Conservation (phyloP, 2,329 filamentous ascomycete species). For the Acrocalymma vagum region DNA sequence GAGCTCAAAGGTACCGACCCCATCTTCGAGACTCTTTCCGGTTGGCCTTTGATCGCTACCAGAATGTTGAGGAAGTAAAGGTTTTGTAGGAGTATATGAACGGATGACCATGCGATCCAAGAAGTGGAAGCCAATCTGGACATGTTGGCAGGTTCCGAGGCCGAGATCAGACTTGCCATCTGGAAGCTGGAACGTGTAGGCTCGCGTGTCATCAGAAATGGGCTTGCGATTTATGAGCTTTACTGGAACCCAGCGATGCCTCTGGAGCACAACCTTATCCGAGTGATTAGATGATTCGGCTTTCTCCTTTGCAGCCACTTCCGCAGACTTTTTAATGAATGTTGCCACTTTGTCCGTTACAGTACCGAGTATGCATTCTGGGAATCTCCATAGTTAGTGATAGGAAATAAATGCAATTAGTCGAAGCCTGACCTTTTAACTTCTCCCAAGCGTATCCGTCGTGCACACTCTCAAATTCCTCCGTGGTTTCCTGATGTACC, state of each 20-base stretch:
- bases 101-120: constrained; percentile 60
- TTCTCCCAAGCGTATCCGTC: constrained; percentile 62
- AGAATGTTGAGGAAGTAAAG: constrained; percentile 25
- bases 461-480: constrained; percentile 61
- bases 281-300: constrained; percentile 34
- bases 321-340: constrained; percentile 56
- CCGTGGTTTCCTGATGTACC: constrained; percentile 58
- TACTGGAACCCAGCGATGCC: constrained; percentile 58
- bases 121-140: constrained; percentile 63
- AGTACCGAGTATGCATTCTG: constrained; percentile 60
- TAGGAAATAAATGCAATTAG: neutral
- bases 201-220: constrained; percentile 55
- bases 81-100: constrained; percentile 60
- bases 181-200: constrained; percentile 59
- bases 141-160: constrained; percentile 61
- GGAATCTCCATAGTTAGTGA: constrained; percentile 1
- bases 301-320: constrained; percentile 50
- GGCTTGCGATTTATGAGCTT: constrained; percentile 49
- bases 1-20: constrained; percentile 28
- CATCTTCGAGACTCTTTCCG: constrained; percentile 11
- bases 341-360: constrained; percentile 60
- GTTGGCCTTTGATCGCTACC: neutral
- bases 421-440: constrained; percentile 48
- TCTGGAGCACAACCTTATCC: constrained; percentile 49
- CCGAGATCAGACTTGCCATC: constrained; percentile 53